These are phyloP conservation scores for Pyrus communis DNA, from an alignment of 306 rosid species.

Conservation along the genomic window DNA sequence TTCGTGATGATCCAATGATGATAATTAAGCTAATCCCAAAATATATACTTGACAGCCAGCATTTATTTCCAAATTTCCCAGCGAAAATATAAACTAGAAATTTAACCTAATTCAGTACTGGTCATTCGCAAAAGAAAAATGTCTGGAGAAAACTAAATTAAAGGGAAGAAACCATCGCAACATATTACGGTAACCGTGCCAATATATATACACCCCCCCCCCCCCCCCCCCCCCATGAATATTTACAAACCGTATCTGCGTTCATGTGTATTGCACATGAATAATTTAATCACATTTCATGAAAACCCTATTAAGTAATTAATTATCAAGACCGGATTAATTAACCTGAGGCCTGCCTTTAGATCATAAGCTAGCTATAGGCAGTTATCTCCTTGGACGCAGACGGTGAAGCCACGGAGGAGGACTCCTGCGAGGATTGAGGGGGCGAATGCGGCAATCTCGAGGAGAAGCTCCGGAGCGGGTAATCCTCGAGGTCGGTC, in stretches of 20 bases:
- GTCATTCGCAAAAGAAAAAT: too few species aligned
- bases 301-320: not conserved
- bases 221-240: not conserved
- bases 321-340: not conserved
- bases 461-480: conserved; percentile 36
- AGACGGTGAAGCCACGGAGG: conserved; percentile 8
- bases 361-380: not conserved
- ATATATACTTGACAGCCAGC: not conserved
- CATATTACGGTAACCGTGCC: not conserved
- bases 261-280: not conserved
- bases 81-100: too few species aligned
- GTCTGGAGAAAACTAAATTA: not conserved
- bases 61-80: not conserved
- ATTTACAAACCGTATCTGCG: not conserved
- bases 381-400: conserved; percentile 5
- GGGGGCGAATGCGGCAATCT: conserved; percentile 38
- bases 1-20: not conserved
- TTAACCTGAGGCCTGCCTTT: not conserved
- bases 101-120: not conserved
- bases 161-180: not conserved
- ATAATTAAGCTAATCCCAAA: not conserved
- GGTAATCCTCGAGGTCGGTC: conserved; percentile 17
- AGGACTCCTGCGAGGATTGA: not conserved
- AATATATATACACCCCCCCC: not conserved
- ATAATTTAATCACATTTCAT: not conserved